A percentile compares a stretch with the other conserved stretches of the same genome.
These are phyloP conservation scores for Syzygium syzygioides DNA, from an alignment of 441 rosid species.

Conservation along the genomic window DNA sequence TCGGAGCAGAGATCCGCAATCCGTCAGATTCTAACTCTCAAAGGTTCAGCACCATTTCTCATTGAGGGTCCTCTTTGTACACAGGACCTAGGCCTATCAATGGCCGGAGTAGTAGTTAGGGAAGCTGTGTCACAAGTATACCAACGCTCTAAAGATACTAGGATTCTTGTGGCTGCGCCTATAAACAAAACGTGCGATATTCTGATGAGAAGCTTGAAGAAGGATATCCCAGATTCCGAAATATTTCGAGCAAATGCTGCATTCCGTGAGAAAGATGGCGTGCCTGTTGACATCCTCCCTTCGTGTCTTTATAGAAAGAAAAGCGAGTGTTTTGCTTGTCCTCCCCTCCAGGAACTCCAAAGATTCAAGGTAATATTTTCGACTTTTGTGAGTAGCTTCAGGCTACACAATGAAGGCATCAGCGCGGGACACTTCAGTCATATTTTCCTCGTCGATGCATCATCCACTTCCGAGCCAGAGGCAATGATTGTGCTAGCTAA, in stretches of 20 bases:
- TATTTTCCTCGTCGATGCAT: slow-evolving; percentile 32
- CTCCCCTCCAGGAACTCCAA: slow-evolving; percentile 17
- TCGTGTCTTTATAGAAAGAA: slow-evolving; percentile 8
- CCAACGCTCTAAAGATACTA: neutral
- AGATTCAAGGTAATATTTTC: slow-evolving; percentile 23
- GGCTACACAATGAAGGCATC: slow-evolving; percentile 23
- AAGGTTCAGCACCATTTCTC: slow-evolving; percentile 27
- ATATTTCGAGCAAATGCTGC: slow-evolving; percentile 42
- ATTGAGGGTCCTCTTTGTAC: slow-evolving; percentile 22
- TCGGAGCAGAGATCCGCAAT: slow-evolving; percentile 9
- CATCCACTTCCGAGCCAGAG: slow-evolving; percentile 31
- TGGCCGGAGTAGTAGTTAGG: slow-evolving; percentile 16
- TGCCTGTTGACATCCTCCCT: slow-evolving; percentile 23
- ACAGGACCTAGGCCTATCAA: neutral
- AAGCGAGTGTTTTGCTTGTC: slow-evolving; percentile 30
- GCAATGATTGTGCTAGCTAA: slow-evolving; percentile 26
- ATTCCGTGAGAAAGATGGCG: slow-evolving; percentile 24
- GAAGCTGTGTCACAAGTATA: slow-evolving; percentile 24
- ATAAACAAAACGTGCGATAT: slow-evolving; percentile 29
- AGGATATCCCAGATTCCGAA: slow-evolving; percentile 6
- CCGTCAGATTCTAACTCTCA: slow-evolving; percentile 12
- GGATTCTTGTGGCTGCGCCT: slow-evolving; percentile 30
- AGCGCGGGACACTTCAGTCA: slow-evolving; percentile 31
- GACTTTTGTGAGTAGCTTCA: slow-evolving; percentile 28
- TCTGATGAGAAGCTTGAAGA: slow-evolving; percentile 26